Evolutionary conservation across 148 eudicot species (phyloP).

Genomic region (Persicaria tinctoria): DNA sequence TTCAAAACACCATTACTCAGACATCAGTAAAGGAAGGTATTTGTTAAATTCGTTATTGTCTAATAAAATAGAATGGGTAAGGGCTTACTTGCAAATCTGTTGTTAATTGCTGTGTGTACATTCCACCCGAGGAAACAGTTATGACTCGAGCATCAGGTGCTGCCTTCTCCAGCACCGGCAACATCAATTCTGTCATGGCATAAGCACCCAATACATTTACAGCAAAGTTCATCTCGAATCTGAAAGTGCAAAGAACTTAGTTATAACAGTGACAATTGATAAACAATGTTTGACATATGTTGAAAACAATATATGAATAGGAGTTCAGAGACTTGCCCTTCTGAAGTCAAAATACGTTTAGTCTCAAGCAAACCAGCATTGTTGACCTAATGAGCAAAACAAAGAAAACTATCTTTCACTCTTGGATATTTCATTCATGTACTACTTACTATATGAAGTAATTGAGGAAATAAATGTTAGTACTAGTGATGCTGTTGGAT

Average conservation of each 20-base stretch:
- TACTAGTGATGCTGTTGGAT: neutral
- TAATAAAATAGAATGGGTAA: neutral
- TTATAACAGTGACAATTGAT: constrained; percentile 16
- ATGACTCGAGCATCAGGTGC: constrained; percentile 89
- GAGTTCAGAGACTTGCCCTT: constrained; percentile 45
- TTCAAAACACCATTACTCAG: constrained; percentile 26
- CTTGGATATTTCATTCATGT: neutral
- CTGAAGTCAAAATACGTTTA: constrained; percentile 47
- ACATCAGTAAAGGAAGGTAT: neutral
- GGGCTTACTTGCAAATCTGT: constrained; percentile 66
- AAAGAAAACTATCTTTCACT: neutral
- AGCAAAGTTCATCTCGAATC: constrained; percentile 84
- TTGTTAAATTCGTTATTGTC: neutral
- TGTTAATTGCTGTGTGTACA: constrained; percentile 73
- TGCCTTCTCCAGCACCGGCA: constrained; percentile 83
- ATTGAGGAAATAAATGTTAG: neutral
- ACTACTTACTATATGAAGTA: neutral
- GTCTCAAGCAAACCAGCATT: constrained; percentile 83
- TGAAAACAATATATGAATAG: neutral
- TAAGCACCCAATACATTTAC: constrained; percentile 87
- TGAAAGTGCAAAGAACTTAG: constrained; percentile 17
- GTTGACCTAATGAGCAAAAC: constrained; percentile 51
- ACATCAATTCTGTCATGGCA: constrained; percentile 59
- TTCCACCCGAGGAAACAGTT: constrained; percentile 89
- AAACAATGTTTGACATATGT: constrained; percentile 1